Evolutionary conservation across 169 alveolate genomes (phyloP), one percentile per base, ranked within the genome.

Genomic region (Cryptosporidium parvum): DNA sequence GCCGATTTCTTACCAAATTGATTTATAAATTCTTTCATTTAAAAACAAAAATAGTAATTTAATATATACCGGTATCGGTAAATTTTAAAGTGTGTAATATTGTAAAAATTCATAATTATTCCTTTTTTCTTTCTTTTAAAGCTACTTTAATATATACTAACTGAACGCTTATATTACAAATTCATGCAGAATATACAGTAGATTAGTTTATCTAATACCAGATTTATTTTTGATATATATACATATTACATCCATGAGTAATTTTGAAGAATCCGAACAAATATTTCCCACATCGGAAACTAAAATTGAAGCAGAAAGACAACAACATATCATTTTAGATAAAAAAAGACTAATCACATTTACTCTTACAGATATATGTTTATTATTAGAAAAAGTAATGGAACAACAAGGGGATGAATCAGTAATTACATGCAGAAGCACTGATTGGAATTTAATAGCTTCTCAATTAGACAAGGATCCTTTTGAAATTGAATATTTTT

Each of bases 331-430:
- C 5, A 26, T 65, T 26, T 26, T 80, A 23, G 69, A 53, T 14
- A 62, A 45, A 26, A 53, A 37, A 65, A 59, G 89, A 65, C 29
- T 42, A 16, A 44, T 80, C 29, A 80, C 45, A 42, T 80, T 80
- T 26, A 80, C 59, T 65, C 52, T 80, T 1, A 42, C 80, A 14
- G 89, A 80, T 12, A 80, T 80, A 29, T 62, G 89, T 80, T 42
- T 6, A 3, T n/a, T 80, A 26, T 29, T 80, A 18, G 75, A 65
- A 39, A 37, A 53, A 6, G 39, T 80, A 29, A 80, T 80, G 89
- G 70, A 42, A 3, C 89, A 80, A 44, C 89, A 80, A 42, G 89
- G 89, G 33, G 89, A 80, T 29, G 75, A 80, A 48, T 62, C 89
- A 44, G 73, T 80, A 7, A 56, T 80, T 8, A 44, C 89, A 26